phyloP scores from a whole-genome alignment of 2,329 filamentous ascomycete species.

The Chaetomium globosum region DNA sequence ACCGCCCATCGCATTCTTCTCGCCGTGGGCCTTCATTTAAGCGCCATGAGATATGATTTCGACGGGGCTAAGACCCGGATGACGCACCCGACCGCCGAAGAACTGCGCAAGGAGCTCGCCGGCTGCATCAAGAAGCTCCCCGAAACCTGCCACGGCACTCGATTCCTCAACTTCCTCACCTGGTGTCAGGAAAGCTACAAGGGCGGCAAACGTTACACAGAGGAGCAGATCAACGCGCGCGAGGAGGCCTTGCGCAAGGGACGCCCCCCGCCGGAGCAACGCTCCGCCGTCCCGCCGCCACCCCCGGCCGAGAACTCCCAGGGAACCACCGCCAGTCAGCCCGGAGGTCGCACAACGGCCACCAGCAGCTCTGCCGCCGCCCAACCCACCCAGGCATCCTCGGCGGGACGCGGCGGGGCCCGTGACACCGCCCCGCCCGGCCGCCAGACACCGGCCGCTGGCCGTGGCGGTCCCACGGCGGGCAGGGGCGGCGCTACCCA shows the following conservation, averaged over 20 bases:
- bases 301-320: neutral
- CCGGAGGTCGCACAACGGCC: no score
- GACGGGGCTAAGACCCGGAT: neutral
- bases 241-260: neutral
- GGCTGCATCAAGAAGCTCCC: neutral
- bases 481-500: no score
- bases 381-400: no score
- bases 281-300: neutral
- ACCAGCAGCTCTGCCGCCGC: no score
- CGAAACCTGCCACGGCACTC: neutral
- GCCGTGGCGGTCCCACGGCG: no score
- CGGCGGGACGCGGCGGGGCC: no score
- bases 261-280: neutral
- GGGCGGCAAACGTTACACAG: neutral
- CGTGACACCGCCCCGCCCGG: no score
- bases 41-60: neutral
- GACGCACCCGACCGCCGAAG: neutral
- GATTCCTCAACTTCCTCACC: neutral
- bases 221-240: neutral
- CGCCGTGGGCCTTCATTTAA: neutral
- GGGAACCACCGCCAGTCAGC: no score
- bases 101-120: neutral
- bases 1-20: neutral
- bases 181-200: neutral
- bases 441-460: no score